Conservation (phyloP, 176 grass and related monocot species). For the Metroxylon sagu region DNA sequence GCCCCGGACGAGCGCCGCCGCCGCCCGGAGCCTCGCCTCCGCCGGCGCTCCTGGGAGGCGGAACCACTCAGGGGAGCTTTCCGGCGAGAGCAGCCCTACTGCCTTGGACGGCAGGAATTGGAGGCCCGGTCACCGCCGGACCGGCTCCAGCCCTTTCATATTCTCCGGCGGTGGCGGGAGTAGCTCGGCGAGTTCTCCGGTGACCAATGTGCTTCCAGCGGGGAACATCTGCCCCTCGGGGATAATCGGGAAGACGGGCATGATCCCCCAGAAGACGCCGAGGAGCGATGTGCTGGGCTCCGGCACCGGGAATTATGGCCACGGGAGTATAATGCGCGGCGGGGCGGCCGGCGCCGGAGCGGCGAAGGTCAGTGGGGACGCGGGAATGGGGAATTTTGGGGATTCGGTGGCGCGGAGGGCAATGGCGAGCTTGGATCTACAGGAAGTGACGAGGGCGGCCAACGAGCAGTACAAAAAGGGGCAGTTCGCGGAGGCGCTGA, state of each 20-base stretch:
- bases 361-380: slow-evolving; percentile 22
- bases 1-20: slow-evolving; percentile 11
- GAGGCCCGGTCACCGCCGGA: slow-evolving; percentile 44
- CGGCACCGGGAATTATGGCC: slow-evolving; percentile 83
- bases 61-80: slow-evolving; percentile 30
- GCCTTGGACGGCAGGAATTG: slow-evolving; percentile 27
- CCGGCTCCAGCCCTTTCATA: slow-evolving; percentile 62
- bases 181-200: slow-evolving; percentile 63
- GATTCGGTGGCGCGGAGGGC: slow-evolving; percentile 14
- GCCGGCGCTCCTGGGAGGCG: slow-evolving; percentile 40
- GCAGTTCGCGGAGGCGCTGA: slow-evolving; percentile 54
- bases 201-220: slow-evolving; percentile 73
- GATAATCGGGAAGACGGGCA: slow-evolving; percentile 31
- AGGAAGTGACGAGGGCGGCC: slow-evolving; percentile 57
- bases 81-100: slow-evolving; percentile 33
- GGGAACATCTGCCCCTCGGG: slow-evolving; percentile 87
- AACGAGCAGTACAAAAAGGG: slow-evolving; percentile 85
- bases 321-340: slow-evolving; percentile 75
- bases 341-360: slow-evolving; percentile 14
- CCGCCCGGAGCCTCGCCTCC: not conserved
- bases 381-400: slow-evolving; percentile 1
- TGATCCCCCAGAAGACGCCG: slow-evolving; percentile 35
- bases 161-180: slow-evolving; percentile 56
- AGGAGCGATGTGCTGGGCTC: slow-evolving; percentile 80
- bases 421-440: slow-evolving; percentile 22